Evolutionary conservation across 2,329 filamentous ascomycete genomes (phyloP), one percentile per base, ranked within the genome.

Genomic region (Pseudogymnoascus sp.): DNA sequence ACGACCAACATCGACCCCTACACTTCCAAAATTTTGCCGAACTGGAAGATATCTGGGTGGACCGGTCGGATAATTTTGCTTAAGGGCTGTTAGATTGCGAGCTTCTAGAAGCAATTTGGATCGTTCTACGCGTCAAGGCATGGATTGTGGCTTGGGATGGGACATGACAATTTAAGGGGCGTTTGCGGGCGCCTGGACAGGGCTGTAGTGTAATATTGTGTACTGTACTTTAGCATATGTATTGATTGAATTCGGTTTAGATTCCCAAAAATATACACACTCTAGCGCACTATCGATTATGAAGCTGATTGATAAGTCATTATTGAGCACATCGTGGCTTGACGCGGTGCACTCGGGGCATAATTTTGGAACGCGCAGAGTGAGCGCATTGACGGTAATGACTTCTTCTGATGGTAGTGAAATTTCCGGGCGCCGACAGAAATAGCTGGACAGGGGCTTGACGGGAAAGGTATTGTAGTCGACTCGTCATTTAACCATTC

Each of bases 11-110:
- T 76, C 85, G 94, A 26, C 92, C 93, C 14, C 79, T 97, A 62
- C 94, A 99, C 78, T 99, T 99, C 83, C 89, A 93, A 74, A 96
- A 92, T 76, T 99, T 99, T 77, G 91, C 92, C 0, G 93, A 99
- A 79, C 77, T 99, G 73, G 94, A 99, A 78, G 93, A 99, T 76
- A 90, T 96, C 43, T 96, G 92, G 85, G 92, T 97, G 55, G 94
- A 99, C 75, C 83, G 92, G 70, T 85, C 85, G 66, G 93, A 99
- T 78, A 93, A 92, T 74, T 96, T 99, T 79, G 93, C 91, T 69
- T 97, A 83, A 81, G 68, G 37, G 59, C 58, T 37, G 23, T 39
- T 31, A 60, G 38, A 60, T 60, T 60, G 58, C 33, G 58, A 41
- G 58, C 38, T 41, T 39, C 35, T 39, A 31, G 38, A 39, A 41